Evolutionary conservation across 345 rosid genomes (phyloP).

Genomic region (Populus pruinosa): DNA sequence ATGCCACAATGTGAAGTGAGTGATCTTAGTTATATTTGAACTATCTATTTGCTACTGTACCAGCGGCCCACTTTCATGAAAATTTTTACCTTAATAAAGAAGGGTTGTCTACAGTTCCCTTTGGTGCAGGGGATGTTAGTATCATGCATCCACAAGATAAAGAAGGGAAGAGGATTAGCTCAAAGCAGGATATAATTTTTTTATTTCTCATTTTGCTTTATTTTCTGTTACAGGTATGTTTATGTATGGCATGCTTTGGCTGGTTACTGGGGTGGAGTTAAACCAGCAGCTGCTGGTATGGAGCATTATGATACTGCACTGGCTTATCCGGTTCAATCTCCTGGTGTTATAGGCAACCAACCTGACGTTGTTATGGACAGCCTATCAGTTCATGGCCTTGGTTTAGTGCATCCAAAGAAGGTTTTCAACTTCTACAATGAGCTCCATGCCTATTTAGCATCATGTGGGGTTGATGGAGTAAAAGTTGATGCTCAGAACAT

Average conservation of each 20-base stretch:
- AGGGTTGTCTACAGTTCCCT: not conserved
- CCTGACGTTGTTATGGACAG: conserved; percentile 96
- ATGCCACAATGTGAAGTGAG: conserved; percentile 76
- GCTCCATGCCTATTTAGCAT: conserved; percentile 88
- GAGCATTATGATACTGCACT: conserved; percentile 87
- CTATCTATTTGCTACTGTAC: not conserved
- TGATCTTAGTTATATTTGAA: conserved; percentile 6
- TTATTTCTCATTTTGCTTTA: not conserved
- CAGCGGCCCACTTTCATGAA: not conserved
- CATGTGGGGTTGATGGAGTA: conserved; percentile 95
- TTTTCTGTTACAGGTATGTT: conserved; percentile 42
- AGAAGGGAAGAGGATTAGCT: not conserved
- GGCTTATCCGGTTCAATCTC: conserved; percentile 86
- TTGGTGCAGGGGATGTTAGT: not conserved
- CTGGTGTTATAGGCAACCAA: conserved; percentile 86
- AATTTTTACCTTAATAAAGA: not conserved
- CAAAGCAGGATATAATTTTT: not conserved
- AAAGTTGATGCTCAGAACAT: conserved; percentile 97
- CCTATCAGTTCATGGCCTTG: conserved; percentile 80
- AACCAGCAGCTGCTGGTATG: conserved; percentile 90
- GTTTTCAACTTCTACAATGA: conserved; percentile 95
- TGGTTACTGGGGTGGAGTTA: conserved; percentile 99
- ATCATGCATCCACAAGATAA: not conserved
- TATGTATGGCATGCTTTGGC: conserved; percentile 98
- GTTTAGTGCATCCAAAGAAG: conserved; percentile 88